Base-by-base conservation (phyloP, 1,139 yeast genomes). In the Lodderomyces metapsilosis region DNA sequence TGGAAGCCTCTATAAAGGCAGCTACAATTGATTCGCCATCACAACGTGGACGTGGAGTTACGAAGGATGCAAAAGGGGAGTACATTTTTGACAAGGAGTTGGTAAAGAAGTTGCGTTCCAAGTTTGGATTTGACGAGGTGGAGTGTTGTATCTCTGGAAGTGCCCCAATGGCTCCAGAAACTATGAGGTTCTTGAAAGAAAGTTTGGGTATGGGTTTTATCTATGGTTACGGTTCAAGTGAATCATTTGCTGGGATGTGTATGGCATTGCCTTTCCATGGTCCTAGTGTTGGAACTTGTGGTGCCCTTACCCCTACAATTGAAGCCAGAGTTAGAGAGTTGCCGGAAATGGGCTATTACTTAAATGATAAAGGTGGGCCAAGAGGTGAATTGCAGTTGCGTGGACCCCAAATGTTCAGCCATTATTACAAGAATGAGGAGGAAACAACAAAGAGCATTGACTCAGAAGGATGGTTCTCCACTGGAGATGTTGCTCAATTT, bases 191-290 rank as follows among this genome's bases (percentile, higher is more conserved):
- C 56, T 62, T 86, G 54, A 80, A 77, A 55, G 78, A 81, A n/a
- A 74, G 82, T 2, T 68, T 85, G 34, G 78, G 77, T 40, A 58
- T 76, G 42, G 84, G 84, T 17, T 56, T 84, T 41, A 59, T 69
- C 27, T 91, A 85, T 61, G 94, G 94, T 17, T 86, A 85, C 57
- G 95, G 95, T 1, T 66, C 83, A 45, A 86, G 94, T 4, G 95
- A 86, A 58, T 68, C 86, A 1, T 80, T 80, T 61, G 86, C 88
- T 4, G 91, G 88, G 11, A 58, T 79, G 40, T 66, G 76, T 39
- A 53, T 76, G 24, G 60, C 5, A 60, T 54, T 54, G 78, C 77
- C 43, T 61, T 75, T 38, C 16, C 39, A 42, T 13, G 32, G 40
- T 5, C 21, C 34, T 9, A 36, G 40, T 36, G 71, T 76, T 3